A percentile compares a stretch with the other conserved stretches of the same genome.
Evolutionary conservation across 352 stramenopile genomes (phyloP).

Genomic region (Blastocystis sp.): DNA sequence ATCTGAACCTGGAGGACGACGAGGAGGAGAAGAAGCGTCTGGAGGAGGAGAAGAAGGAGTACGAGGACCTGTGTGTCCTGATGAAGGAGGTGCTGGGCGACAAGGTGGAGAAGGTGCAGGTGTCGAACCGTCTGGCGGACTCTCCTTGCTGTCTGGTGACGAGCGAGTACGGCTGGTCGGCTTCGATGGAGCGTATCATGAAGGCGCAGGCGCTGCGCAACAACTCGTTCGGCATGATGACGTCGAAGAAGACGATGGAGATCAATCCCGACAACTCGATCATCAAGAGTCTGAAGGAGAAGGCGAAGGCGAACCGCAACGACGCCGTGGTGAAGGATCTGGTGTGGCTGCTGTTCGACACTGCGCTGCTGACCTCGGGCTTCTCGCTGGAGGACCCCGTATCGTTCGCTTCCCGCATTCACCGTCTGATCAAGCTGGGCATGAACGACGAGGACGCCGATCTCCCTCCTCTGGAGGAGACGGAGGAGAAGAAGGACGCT

Average conservation of each 20-base stretch:
- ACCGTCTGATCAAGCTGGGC: conserved; percentile 95
- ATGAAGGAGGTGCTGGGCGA: conserved; percentile 99
- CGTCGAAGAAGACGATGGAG: conserved; percentile 99
- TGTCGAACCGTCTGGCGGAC: conserved; percentile 93
- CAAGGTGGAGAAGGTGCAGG: conserved; percentile 99
- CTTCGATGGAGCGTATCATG: conserved; percentile 99
- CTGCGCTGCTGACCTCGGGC: conserved; percentile 73
- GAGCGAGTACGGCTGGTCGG: conserved; percentile 97
- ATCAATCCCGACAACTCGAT: conserved; percentile 97
- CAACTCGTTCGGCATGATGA: conserved; percentile 92
- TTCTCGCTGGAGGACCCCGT: background rate
- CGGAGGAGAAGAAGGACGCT: conserved; percentile 63
- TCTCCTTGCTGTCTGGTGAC: conserved; percentile 94
- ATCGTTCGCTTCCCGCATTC: conserved; percentile 91
- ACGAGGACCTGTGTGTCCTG: conserved; percentile 90
- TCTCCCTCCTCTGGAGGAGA: conserved; percentile 79
- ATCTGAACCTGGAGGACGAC: conserved; percentile 62
- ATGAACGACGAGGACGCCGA: conserved; percentile 75
- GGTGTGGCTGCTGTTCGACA: conserved; percentile 98
- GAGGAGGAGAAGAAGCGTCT: conserved; percentile 95
- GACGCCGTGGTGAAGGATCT: conserved; percentile 97
- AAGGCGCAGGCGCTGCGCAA: conserved; percentile 96
- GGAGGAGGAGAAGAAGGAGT: conserved; percentile 79
- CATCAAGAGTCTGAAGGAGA: conserved; percentile 90
- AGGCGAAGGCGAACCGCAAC: conserved; percentile 81